A percentile compares a stretch with the other conserved stretches of the same genome.
Conservation (phyloP, 1,139 yeast species). For the Geotrichum carabidarum region DNA sequence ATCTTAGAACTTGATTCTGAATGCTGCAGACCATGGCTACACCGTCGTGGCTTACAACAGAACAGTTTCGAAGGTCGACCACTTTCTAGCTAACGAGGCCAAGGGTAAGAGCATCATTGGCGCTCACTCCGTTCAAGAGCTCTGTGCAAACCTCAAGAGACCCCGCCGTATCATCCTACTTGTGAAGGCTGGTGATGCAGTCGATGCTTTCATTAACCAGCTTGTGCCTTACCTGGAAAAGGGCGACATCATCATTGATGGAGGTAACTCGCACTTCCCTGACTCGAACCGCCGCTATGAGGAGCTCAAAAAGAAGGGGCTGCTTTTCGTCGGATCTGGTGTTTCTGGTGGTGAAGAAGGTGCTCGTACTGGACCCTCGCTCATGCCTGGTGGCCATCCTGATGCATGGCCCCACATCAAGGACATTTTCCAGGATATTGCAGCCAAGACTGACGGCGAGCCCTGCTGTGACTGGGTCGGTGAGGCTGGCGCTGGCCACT, state of each 20-base stretch:
- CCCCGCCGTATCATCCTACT: slow-evolving; percentile 93
- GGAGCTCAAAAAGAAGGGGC: slow-evolving; percentile 81
- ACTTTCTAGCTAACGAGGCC: slow-evolving; percentile 89
- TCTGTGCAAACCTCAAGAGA: slow-evolving; percentile 83
- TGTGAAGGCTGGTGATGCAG: slow-evolving; percentile 96
- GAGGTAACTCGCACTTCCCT: slow-evolving; percentile 99
- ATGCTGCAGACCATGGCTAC: slow-evolving; percentile 89
- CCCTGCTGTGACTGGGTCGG: slow-evolving; percentile 99
- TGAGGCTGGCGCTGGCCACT: slow-evolving; percentile 98
- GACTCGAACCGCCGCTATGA: slow-evolving; percentile 95
- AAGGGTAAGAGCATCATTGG: slow-evolving; percentile 83
- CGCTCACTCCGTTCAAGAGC: slow-evolving; percentile 87
- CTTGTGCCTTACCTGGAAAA: slow-evolving; percentile 86
- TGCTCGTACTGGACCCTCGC: slow-evolving; percentile 98
- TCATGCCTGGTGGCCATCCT: slow-evolving; percentile 98
- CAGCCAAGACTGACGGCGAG: slow-evolving; percentile 96
- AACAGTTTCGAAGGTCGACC: slow-evolving; percentile 92
- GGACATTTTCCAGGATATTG: slow-evolving; percentile 89
- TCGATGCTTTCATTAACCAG: slow-evolving; percentile 84
- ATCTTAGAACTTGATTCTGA: slow-evolving; percentile 73
- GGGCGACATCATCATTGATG: slow-evolving; percentile 98
- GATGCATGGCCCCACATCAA: slow-evolving; percentile 99
- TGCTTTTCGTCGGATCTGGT: slow-evolving; percentile 95
- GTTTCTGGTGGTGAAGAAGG: slow-evolving; percentile 99
- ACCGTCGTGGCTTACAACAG: slow-evolving; percentile 98